Conservation (phyloP, 805 yeast species). For the Saturnispora bothae region DNA sequence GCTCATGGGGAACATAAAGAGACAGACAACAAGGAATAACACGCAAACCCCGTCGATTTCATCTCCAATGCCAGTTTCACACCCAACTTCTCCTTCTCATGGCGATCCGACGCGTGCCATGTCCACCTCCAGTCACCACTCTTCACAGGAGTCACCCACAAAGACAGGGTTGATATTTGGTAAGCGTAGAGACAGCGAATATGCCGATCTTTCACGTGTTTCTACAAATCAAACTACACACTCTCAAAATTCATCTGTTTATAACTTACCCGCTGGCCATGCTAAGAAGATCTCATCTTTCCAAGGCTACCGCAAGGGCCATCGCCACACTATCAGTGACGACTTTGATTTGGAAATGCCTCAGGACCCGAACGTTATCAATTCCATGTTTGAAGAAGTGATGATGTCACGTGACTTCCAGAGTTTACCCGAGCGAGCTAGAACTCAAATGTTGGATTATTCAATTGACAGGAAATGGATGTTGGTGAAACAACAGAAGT, state of each 20-base stretch:
- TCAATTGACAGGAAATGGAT: conserved; percentile 81
- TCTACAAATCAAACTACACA: conserved; percentile 18
- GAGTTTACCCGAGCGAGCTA: conserved; percentile 52
- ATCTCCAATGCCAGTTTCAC: background rate
- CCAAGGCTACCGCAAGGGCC: conserved; percentile 22
- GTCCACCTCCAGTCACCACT: too few relatives aligned
- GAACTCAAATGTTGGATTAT: conserved; percentile 64
- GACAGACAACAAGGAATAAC: conserved; percentile 1
- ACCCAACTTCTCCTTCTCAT: too few relatives aligned
- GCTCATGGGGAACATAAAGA: conserved; percentile 11
- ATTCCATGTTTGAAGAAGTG: conserved; percentile 63
- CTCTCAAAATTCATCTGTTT: conserved; percentile 16
- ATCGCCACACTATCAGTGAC: conserved; percentile 28
- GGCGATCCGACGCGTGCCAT: too few relatives aligned
- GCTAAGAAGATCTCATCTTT: conserved; percentile 19
- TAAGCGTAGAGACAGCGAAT: conserved; percentile 8
- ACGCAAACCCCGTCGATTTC: background rate
- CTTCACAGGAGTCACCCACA: conserved; percentile 8
- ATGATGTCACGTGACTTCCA: conserved; percentile 77
- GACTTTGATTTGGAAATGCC: conserved; percentile 57
- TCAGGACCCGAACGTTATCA: conserved; percentile 51
- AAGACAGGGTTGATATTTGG: conserved; percentile 1
- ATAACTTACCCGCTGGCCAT: conserved; percentile 22
- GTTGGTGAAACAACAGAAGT: conserved; percentile 76
- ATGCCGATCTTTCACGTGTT: conserved; percentile 20